Evolutionary conservation across 305 asterid species (phyloP).

Genomic region (Fraxinus xanthoxyloides): DNA sequence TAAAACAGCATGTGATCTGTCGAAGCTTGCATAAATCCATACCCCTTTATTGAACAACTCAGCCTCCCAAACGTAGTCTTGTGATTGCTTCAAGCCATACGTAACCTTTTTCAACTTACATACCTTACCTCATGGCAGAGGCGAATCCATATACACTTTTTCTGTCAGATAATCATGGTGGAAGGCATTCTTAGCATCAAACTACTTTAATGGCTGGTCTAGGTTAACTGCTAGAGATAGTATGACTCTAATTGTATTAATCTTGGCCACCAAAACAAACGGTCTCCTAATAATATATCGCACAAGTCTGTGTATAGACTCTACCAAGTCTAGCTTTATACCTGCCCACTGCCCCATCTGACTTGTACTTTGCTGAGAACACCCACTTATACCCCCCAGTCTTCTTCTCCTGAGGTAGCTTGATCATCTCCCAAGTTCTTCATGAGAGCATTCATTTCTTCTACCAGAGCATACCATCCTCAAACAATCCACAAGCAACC

Average conservation of each 20-base stretch:
- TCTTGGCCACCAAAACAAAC: neutral
- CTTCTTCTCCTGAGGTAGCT: neutral
- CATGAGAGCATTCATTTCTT: neutral
- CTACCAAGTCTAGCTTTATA: neutral
- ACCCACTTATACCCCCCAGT: neutral
- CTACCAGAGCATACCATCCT: neutral
- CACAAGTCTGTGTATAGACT: neutral
- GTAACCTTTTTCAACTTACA: neutral
- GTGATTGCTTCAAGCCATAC: neutral
- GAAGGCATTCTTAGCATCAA: neutral
- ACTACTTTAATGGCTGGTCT: neutral
- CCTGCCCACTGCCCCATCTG: neutral
- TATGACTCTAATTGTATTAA: neutral
- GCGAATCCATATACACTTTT: neutral
- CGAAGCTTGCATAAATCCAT: neutral
- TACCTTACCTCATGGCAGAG: neutral
- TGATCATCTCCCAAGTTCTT: neutral
- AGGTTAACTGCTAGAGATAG: neutral
- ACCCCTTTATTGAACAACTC: neutral
- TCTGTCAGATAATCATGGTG: neutral
- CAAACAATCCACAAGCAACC: too few relatives aligned
- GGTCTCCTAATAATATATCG: neutral
- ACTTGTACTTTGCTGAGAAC: neutral
- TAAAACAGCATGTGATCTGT: neutral
- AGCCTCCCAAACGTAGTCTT: neutral